Evolutionary conservation across 352 stramenopile species (phyloP).

Genomic region (Phytopythium cucurbitacearum): DNA sequence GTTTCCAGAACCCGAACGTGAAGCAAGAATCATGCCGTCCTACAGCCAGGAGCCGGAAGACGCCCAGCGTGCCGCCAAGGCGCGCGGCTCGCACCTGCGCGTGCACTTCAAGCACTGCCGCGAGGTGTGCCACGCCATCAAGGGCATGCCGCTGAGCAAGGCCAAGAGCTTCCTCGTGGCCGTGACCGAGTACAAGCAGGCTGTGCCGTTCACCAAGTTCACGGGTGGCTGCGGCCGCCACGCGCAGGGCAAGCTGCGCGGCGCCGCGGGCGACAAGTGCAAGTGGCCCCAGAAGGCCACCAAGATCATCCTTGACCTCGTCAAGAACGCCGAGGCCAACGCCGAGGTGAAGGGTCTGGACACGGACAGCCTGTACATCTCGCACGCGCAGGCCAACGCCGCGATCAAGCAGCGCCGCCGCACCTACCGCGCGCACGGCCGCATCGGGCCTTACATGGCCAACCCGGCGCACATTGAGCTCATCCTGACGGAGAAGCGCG

Average conservation of each 20-base stretch:
- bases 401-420: constrained; percentile 97
- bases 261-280: constrained; percentile 95
- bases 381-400: constrained; percentile 96
- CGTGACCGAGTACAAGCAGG: constrained; percentile 97
- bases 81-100: constrained; percentile 94
- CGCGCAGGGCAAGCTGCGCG: constrained; percentile 94
- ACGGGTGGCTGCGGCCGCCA: constrained; percentile 98
- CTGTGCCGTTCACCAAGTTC: constrained; percentile 99
- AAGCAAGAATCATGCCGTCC: constrained; percentile 78
- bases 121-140: constrained; percentile 98
- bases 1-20: constrained; percentile 79
- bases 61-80: constrained; percentile 89
- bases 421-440: constrained; percentile 98
- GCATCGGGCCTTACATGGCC: constrained; percentile 98
- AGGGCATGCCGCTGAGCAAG: constrained; percentile 95
- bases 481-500: constrained; percentile 95
- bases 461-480: constrained; percentile 99
- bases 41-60: constrained; percentile 92
- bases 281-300: constrained; percentile 99
- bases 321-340: constrained; percentile 99
- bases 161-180: constrained; percentile 95
- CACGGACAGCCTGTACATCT: constrained; percentile 95
- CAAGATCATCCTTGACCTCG: constrained; percentile 97
- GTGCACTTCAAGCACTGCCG: constrained; percentile 99
- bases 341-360: constrained; percentile 98